phyloP scores from a whole-genome alignment of 83 land plant species.

The Diphasiastrum complanatum region DNA sequence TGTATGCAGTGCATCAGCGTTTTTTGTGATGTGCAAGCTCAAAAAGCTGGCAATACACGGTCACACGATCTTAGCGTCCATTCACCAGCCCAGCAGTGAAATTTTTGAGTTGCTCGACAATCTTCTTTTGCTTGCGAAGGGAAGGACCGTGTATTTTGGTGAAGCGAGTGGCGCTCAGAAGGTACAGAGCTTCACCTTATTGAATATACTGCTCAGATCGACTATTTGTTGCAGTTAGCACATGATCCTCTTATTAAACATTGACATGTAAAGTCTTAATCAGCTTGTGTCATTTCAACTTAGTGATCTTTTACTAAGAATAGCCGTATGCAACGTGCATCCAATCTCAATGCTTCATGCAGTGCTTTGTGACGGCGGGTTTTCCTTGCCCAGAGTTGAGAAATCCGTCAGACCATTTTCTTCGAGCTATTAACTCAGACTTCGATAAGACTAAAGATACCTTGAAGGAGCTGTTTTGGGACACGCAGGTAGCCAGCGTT shows the following conservation, averaged over 20 bases:
- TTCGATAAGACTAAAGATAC: not conserved
- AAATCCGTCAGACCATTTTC: constrained; percentile 12
- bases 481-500: not conserved
- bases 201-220: not conserved
- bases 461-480: not conserved
- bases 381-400: constrained; percentile 8
- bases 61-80: constrained; percentile 1
- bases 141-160: constrained; percentile 8
- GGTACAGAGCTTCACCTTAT: not conserved
- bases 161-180: not conserved
- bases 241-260: no score
- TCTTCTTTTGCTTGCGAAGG: not conserved
- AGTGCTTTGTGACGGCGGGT: constrained; percentile 2
- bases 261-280: no score
- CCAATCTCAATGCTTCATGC: not conserved
- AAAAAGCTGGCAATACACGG: constrained; percentile 2
- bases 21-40: constrained; percentile 13
- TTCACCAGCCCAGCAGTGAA: constrained; percentile 39
- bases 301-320: no score
- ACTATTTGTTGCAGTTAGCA: not conserved
- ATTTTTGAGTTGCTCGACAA: constrained; percentile 1
- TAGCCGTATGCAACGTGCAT: no score
- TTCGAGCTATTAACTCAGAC: constrained; percentile 5
- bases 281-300: no score
- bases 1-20: constrained; percentile 31